Evolutionary conservation across 2,329 filamentous ascomycete genomes (phyloP), one percentile per base, ranked within the genome.

Genomic region (Colletotrichum sp.): DNA sequence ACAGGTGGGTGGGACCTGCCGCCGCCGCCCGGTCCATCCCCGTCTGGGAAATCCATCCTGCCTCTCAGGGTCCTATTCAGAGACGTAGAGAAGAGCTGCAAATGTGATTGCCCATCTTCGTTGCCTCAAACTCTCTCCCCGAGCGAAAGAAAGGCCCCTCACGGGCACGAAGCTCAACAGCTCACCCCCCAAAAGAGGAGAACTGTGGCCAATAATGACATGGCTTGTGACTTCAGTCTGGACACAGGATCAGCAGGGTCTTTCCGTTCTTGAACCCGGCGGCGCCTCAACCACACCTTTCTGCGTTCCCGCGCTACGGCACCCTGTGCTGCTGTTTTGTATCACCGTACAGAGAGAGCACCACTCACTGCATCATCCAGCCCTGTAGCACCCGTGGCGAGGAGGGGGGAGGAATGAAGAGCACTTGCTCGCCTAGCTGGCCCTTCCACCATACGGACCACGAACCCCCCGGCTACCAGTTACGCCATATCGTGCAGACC

Each of bases 221-320:
- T 62, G 36, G 7, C 56, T 48, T 55, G 71, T 76, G 71, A 76
- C 71, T 76, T 74, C 70, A 70, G 65, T 63, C 65, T 67, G 70
- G 70, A 69, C 64, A 73, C 59, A 16, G 30, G 76, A 78, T 78
- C 75, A 65, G 66, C 76, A 78, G 76, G 76, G 76, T 78, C 76
- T 76, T 77, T 67, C 75, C 75, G 61, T 77, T 77, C 68, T 67
- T 36, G 68, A 48, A 58, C 24, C 28, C 26, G 28, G 8, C n/a
- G 14, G 48, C 56, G 63, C 62, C 63, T 68, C 36, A 43, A 70
- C 16, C 55, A 58, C 58, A 18, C 38, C 56, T 38, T 65, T 43
- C 62, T 58, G 28, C 24, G 18, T 32, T 68, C 43, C 56, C 69
- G 48, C 43, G 32, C 32, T 58, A 43, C 38, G 32, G 32, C 62